Evolutionary conservation across 352 stramenopile genomes (phyloP), one percentile per base, ranked within the genome.

Genomic region (Peronospora farinosa): DNA sequence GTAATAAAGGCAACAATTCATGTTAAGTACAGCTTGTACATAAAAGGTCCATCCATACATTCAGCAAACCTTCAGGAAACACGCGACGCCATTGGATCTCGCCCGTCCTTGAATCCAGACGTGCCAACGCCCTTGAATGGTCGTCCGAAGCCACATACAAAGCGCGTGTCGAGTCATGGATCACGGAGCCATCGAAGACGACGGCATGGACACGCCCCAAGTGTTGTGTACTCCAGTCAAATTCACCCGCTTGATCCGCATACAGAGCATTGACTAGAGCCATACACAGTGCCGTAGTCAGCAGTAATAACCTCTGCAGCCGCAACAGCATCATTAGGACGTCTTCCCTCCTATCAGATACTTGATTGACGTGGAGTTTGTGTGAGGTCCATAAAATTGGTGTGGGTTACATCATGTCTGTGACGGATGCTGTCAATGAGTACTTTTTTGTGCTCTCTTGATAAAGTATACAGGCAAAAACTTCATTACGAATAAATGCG

Each of bases 81-180:
- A 90, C 69, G 49, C 72, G 75, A 19, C 82, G 82, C 82, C 82
- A 92, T 52, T 89, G 81, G 52, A 90, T 74, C 2, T 56, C 73
- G 16, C 78, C 79, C 8, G 69, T 81, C 54, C 84, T 85, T 21
- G 72, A 48, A 53, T 92, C 78, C 28, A 92, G 38, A 10, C 75
- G 72, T 16, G 79, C 77, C 21, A 92, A 21, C 5, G 80, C 79
- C 10, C 76, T 72, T 52, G 74, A 83, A 9, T 57, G 58, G 16
- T 60, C 58, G 58, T 89, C 78, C 9, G 74, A 85, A 9, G 74
- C 79, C 25, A 90, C 82, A 64, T 88, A 92, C 42, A 85, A 33
- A 56, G 60, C 12, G 57, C 67, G 44, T 69, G 57, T 30, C 54
- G 57, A 31, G 12, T 57, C 51, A 37, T 62, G 69, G 44, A 67